These are phyloP conservation scores for Pezicula carpinea DNA, from an alignment of 2,329 filamentous ascomycete genomes.

Conservation along the genomic window DNA sequence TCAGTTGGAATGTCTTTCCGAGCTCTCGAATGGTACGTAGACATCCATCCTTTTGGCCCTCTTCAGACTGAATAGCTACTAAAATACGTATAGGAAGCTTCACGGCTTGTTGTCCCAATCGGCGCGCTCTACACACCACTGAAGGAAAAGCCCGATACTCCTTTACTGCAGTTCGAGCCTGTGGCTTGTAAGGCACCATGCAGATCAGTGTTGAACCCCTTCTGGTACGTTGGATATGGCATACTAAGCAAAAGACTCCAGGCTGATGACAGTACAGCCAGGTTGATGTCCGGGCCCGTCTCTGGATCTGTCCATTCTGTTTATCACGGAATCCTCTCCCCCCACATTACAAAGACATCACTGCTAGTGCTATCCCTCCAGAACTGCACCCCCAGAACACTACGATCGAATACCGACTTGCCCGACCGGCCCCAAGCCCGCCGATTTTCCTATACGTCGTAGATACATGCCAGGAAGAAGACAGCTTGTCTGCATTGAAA, in stretches of 20 bases:
- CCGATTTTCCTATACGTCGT: conserved; percentile 86
- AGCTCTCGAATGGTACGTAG: conserved; percentile 85
- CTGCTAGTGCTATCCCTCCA: conserved; percentile 73
- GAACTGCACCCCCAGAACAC: conserved; percentile 79
- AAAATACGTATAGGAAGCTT: conserved; percentile 68
- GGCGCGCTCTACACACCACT: conserved; percentile 92
- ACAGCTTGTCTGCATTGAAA: conserved; percentile 76
- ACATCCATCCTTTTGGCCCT: conserved; percentile 17
- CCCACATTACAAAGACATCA: conserved; percentile 87
- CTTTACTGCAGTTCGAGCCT: conserved; percentile 89
- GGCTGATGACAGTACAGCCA: conserved; percentile 48
- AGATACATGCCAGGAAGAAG: conserved; percentile 84
- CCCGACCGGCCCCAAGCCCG: conserved; percentile 75
- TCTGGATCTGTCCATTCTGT: conserved; percentile 90
- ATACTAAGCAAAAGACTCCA: not conserved
- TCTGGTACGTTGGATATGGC: conserved; percentile 62
- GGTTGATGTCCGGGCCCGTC: conserved; percentile 75
- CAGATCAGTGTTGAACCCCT: conserved; percentile 92
- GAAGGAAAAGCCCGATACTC: conserved; percentile 89
- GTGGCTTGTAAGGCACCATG: conserved; percentile 96
- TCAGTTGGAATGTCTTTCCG: conserved; percentile 99
- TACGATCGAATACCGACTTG: conserved; percentile 84
- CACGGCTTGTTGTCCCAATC: conserved; percentile 89
- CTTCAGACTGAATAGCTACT: conserved; percentile 10
- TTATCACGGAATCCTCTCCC: conserved; percentile 78